Percentiles rank a stretch among this genome's conserved stretches.
Conservation (phyloP, 2,329 filamentous ascomycete genomes). For the Ploettnerulaceae sp. region DNA sequence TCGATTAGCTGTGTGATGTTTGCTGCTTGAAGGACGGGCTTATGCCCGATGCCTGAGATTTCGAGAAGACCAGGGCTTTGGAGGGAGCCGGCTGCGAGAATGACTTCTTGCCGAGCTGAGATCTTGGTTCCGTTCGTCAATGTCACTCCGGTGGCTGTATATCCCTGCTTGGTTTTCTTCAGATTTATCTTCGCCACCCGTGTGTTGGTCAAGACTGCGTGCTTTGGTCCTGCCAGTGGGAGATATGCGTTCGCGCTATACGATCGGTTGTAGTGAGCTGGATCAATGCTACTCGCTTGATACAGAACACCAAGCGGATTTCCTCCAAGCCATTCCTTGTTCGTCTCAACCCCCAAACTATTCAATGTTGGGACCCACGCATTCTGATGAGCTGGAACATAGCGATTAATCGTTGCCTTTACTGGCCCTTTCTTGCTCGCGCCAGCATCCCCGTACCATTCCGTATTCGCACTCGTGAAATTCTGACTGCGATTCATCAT, state of each 20-base stretch:
- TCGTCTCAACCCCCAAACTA: constrained; percentile 39
- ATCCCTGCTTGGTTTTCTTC: constrained; percentile 3
- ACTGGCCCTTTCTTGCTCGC: constrained; percentile 38
- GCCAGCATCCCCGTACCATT: constrained; percentile 25
- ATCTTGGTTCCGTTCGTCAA: constrained; percentile 13
- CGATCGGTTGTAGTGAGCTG: constrained; percentile 43
- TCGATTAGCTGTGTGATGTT: constrained; percentile 40
- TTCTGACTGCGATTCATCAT: constrained; percentile 18
- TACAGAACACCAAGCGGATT: constrained; percentile 46
- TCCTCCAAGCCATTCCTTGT: constrained; percentile 44
- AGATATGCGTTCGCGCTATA: constrained; percentile 47
- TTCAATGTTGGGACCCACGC: constrained; percentile 44
- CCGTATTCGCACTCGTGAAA: constrained; percentile 14
- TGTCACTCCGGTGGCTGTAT: constrained; percentile 20
- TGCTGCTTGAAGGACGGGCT: constrained; percentile 39
- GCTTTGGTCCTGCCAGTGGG: constrained; percentile 44
- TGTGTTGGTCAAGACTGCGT: constrained; percentile 77
- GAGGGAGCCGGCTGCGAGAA: constrained; percentile 47
- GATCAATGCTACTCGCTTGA: constrained; percentile 46
- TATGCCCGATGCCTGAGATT: constrained; percentile 46
- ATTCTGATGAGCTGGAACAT: constrained; percentile 40
- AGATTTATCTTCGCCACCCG: constrained; percentile 74
- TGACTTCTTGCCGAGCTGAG: constrained; percentile 38
- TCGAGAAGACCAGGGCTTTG: constrained; percentile 49
- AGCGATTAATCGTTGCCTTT: constrained; percentile 38